Percentiles rank a stretch among this genome's conserved stretches.
Evolutionary conservation across 2,329 filamentous ascomycete species (phyloP).

Genomic region (Basipetospora chlamydospora): DNA sequence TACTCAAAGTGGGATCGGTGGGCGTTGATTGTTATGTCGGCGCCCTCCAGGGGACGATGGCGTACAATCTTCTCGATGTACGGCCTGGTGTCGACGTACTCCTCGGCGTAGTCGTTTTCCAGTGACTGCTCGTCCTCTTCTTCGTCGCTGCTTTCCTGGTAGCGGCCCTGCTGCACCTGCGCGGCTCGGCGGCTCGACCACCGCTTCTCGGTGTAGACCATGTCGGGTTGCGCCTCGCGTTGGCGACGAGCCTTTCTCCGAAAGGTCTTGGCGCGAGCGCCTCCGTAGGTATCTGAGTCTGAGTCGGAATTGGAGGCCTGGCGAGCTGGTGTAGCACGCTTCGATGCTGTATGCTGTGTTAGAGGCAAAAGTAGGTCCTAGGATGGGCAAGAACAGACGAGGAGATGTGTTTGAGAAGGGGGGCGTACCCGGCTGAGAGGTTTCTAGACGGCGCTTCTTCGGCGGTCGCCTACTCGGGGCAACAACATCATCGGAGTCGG

Average conservation of each 20-base stretch:
- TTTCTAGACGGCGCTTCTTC: conserved; percentile 56
- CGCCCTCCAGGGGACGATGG: conserved; percentile 61
- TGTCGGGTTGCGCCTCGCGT: conserved; percentile 50
- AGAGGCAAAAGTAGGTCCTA: conserved; percentile 10
- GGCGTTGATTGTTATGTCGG: conserved; percentile 41
- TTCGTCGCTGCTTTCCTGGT: conserved; percentile 53
- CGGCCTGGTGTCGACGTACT: conserved; percentile 62
- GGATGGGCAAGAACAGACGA: conserved; percentile 9
- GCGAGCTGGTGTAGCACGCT: conserved; percentile 40
- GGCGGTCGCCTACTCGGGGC: conserved; percentile 40
- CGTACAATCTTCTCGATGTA: conserved; percentile 87
- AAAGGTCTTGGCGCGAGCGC: conserved; percentile 51
- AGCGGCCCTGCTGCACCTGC: conserved; percentile 48
- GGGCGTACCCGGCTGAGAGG: conserved; percentile 46
- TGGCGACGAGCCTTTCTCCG: conserved; percentile 69
- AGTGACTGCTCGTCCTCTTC: conserved; percentile 48
- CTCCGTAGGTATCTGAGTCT: conserved; percentile 67
- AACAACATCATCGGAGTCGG: conserved; percentile 59
- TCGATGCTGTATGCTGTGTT: conserved; percentile 32
- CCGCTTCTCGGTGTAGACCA: conserved; percentile 64
- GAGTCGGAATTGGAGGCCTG: conserved; percentile 50
- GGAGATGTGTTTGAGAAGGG: conserved; percentile 1
- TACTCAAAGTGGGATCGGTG: conserved; percentile 71
- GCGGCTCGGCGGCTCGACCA: conserved; percentile 82
- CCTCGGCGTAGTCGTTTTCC: conserved; percentile 45